phyloP scores from a whole-genome alignment of 2,329 filamentous ascomycete genomes.

The Cercospora nicotianae region DNA sequence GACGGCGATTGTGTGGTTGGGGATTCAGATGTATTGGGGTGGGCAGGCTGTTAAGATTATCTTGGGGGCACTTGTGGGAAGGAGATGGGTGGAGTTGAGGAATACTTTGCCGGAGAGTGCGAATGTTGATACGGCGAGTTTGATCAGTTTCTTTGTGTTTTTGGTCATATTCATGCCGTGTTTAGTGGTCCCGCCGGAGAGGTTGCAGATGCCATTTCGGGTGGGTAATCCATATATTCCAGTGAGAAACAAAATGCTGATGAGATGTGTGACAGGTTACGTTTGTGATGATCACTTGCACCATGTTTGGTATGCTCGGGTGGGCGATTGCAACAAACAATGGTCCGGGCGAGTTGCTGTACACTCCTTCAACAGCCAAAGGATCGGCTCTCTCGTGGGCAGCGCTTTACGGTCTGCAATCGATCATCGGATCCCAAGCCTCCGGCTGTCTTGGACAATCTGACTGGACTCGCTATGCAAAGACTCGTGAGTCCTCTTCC shows the following conservation, averaged over 20 bases:
- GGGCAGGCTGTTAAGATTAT: constrained; percentile 25
- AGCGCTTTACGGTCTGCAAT: constrained; percentile 22
- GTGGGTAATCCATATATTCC: background rate
- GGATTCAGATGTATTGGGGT: constrained; percentile 29
- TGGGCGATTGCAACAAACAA: constrained; percentile 18
- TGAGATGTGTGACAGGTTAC: constrained; percentile 3
- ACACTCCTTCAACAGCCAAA: constrained; percentile 20
- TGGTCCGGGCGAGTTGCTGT: constrained; percentile 13
- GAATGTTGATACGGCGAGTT: constrained; percentile 23
- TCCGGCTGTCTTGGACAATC: constrained; percentile 22
- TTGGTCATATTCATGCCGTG: constrained; percentile 19
- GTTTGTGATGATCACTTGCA: constrained; percentile 19
- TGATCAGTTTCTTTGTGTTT: constrained; percentile 23
- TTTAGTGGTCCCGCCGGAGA: constrained; percentile 19
- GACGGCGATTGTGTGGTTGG: constrained; percentile 31
- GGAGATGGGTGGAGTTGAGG: constrained; percentile 11
- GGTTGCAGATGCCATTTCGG: constrained; percentile 18
- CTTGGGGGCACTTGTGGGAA: constrained; percentile 20
- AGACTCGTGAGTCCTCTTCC: constrained; percentile 11
- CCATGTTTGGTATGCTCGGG: constrained; percentile 21
- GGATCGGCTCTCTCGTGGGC: constrained; percentile 17
- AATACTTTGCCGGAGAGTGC: constrained; percentile 23
- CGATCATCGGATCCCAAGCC: constrained; percentile 20
- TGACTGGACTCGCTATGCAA: constrained; percentile 30
- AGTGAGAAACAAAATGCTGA: background rate